Evolutionary conservation across 768 basidiomycete genomes (phyloP), one percentile per base, ranked within the genome.

Genomic region (Naganishia onofrii): DNA sequence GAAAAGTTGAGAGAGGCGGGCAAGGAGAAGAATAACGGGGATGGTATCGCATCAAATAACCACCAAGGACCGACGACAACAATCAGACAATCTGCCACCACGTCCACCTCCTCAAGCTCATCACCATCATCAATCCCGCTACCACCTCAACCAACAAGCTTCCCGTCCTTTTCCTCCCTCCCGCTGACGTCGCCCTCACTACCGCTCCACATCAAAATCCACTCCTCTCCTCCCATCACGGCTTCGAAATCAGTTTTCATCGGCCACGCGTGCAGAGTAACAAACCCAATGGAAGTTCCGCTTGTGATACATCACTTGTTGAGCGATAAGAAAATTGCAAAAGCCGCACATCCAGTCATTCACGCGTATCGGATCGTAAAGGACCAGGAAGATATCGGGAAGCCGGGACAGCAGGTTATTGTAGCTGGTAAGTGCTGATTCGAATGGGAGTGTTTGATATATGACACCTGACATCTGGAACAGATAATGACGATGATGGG

Each of bases 401-500:
- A 58, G 51, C 52, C 74, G 3, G 57, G 46, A 28, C 73, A 67
- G 65, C 77, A 75, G 65, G 68, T 77, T 5, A 56, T 60, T 46
- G 60, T 70, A 34, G 67, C 72, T 51, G 74, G 74, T 76, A 23
- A 56, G 72, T 76, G 19, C 0, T 23, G 31, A 8, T 3, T 28
- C 29, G 34, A 4, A 48, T 32, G 46, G 13, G 26, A 15, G 6
- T 36, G 29, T 17, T n/a, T 51, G 1, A 44, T n/a, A 15, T 2
- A 42, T 36, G 12, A 28, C 7, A 19, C 21, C 28, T 54, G 23
- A 44, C 42, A 26, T 36, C 21, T n/a, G 19, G 60, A n/a, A 8
- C 73, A 92, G 94, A 97, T 76, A 94, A 96, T 70, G 92, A 94
- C 68, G 94, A 98, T 70, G 91, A 97, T 69, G 92, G 93, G 1